Conservation (phyloP, 2,329 filamentous ascomycete species). For the Coniochaeta sp. region DNA sequence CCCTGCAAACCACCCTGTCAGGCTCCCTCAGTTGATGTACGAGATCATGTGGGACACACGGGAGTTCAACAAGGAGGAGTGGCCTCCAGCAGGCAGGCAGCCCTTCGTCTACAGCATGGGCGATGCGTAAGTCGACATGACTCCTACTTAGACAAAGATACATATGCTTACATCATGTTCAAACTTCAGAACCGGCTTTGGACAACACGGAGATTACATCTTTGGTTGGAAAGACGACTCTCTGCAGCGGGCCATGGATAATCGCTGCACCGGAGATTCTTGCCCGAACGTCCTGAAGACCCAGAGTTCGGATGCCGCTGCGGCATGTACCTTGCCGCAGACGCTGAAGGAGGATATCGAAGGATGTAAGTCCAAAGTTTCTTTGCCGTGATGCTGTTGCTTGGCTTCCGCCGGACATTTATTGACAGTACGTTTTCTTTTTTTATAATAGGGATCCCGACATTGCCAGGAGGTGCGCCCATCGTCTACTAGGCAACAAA, state of each 20-base stretch:
- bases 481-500: not conserved
- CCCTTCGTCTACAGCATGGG: constrained; percentile 20
- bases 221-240: constrained; percentile 10
- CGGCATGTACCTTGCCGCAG: not conserved
- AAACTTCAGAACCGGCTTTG: constrained; percentile 8
- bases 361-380: constrained; percentile 4
- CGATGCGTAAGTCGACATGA: constrained; percentile 17
- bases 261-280: not conserved
- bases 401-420: too few relatives aligned
- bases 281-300: constrained; percentile 1
- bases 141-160: not conserved
- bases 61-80: constrained; percentile 24
- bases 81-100: constrained; percentile 13
- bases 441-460: not conserved
- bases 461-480: constrained; percentile 1
- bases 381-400: too few relatives aligned
- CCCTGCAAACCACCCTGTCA: constrained; percentile 32
- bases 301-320: not conserved
- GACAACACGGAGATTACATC: constrained; percentile 10
- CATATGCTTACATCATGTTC: not conserved
- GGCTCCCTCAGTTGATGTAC: constrained; percentile 36
- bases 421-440: not conserved
- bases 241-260: constrained; percentile 3
- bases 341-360: not conserved
- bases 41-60: constrained; percentile 37